A percentile compares a stretch with the other conserved stretches of the same genome.
Conservation (phyloP, 352 stramenopile species). For the Pythium dissimile region DNA sequence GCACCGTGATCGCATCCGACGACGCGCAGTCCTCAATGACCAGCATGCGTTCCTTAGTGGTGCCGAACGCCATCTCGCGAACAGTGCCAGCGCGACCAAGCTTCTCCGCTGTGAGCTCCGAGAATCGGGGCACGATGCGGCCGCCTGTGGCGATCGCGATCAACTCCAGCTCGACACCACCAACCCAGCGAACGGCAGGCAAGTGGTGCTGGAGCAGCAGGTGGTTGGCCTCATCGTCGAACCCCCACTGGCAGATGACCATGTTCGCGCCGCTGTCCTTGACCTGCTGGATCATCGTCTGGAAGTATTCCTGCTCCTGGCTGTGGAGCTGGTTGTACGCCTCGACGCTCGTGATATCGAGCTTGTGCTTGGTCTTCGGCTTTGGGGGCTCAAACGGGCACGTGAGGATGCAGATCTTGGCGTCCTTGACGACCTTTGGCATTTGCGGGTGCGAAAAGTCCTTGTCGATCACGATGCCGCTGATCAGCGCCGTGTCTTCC, state of each 20-base stretch:
- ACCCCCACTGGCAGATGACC: constrained; percentile 99
- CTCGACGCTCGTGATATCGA: constrained; percentile 98
- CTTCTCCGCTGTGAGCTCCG: constrained; percentile 96
- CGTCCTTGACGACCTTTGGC: constrained; percentile 96
- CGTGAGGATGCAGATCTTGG: constrained; percentile 98
- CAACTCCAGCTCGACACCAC: constrained; percentile 99
- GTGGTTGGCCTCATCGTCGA: constrained; percentile 99
- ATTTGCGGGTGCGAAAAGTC: constrained; percentile 99
- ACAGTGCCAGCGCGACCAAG: constrained; percentile 94
- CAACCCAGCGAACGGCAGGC: constrained; percentile 98
- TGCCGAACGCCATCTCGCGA: constrained; percentile 97
- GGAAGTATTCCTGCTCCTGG: constrained; percentile 99
- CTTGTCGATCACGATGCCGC: constrained; percentile 99
- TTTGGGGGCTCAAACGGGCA: constrained; percentile 99
- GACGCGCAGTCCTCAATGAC: constrained; percentile 98
- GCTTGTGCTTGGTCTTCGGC: constrained; percentile 99
- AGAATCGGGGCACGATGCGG: constrained; percentile 98
- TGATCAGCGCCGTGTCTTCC: constrained; percentile 97
- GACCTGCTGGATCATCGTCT: constrained; percentile 98
- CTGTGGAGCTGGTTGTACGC: constrained; percentile 96
- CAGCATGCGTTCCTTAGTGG: constrained; percentile 97
- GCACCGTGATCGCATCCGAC: constrained; percentile 97
- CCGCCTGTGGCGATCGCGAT: constrained; percentile 99
- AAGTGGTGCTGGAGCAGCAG: constrained; percentile 97
- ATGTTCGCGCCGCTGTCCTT: constrained; percentile 98